Evolutionary conservation across 768 basidiomycete species (phyloP).

Genomic region (Mycena rosella): DNA sequence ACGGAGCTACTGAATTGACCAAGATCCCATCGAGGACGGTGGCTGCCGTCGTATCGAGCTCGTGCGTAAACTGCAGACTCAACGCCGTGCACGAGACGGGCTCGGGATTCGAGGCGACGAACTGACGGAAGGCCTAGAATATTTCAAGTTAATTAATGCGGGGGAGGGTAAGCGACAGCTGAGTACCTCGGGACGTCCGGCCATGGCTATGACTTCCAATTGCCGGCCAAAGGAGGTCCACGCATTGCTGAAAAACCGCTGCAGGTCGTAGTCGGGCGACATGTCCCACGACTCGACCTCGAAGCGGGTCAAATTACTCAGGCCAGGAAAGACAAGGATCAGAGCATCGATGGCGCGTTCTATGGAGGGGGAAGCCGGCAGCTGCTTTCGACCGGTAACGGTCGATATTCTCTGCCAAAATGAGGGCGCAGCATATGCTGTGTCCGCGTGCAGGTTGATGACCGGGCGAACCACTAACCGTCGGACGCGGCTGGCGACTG

Average conservation of each 20-base stretch:
- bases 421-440: background rate
- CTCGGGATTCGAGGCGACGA: conserved; percentile 49
- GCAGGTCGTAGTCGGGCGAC: conserved; percentile 45
- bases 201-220: conserved; percentile 50
- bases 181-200: conserved; percentile 50
- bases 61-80: conserved; percentile 55
- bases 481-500: conserved; percentile 40
- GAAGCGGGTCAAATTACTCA: conserved; percentile 50
- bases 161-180: background rate
- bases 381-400: background rate
- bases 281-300: conserved; percentile 58
- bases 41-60: conserved; percentile 41
- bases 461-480: conserved; percentile 9
- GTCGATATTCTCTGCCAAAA: conserved; percentile 7
- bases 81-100: conserved; percentile 50
- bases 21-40: conserved; percentile 41
- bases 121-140: conserved; percentile 42
- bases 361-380: conserved; percentile 37
- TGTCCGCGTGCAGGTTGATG: conserved; percentile 1
- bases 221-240: conserved; percentile 56
- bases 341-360: conserved; percentile 46
- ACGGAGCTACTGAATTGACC: conserved; percentile 52
- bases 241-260: conserved; percentile 50
- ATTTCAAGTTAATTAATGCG: background rate
- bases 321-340: conserved; percentile 45